These are phyloP conservation scores for Penicillium arizonense DNA, from an alignment of 495 filamentous ascomycete species.

Conservation along the genomic window DNA sequence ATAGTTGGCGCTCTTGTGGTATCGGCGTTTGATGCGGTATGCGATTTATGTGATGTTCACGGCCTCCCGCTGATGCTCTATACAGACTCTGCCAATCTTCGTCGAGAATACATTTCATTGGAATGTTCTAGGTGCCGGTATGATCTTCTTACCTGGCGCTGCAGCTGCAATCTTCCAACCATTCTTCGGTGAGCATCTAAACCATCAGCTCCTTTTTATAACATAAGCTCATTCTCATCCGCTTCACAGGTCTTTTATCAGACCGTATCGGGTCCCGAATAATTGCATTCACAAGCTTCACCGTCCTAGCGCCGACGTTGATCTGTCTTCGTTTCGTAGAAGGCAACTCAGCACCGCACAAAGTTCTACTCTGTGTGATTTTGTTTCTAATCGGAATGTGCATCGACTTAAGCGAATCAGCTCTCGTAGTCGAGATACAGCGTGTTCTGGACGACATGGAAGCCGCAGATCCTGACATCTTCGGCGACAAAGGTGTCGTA, in stretches of 20 bases:
- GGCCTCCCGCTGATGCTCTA: too few relatives aligned
- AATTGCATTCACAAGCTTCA: slow-evolving; percentile 45
- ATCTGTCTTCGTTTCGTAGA: slow-evolving; percentile 48
- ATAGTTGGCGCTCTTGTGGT: slow-evolving; percentile 14
- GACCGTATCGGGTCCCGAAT: slow-evolving; percentile 51
- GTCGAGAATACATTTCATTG: slow-evolving; percentile 60
- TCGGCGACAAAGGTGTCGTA: slow-evolving; percentile 48
- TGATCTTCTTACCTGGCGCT: slow-evolving; percentile 67
- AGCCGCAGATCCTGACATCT: slow-evolving; percentile 47
- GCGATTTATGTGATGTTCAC: background rate
- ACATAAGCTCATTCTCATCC: slow-evolving; percentile 7
- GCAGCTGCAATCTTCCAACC: slow-evolving; percentile 53
- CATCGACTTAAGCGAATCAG: slow-evolving; percentile 22
- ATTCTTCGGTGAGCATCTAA: slow-evolving; percentile 23
- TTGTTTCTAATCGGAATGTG: slow-evolving; percentile 26
- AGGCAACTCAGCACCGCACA: slow-evolving; percentile 26
- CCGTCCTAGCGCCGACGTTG: slow-evolving; percentile 45
- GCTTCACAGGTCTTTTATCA: slow-evolving; percentile 36
- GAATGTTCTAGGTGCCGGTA: slow-evolving; percentile 61
- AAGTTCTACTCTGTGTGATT: slow-evolving; percentile 28
- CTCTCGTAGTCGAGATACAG: slow-evolving; percentile 55
- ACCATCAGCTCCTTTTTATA: slow-evolving; percentile 34
- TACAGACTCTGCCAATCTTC: slow-evolving; percentile 53
- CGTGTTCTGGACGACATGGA: slow-evolving; percentile 60
- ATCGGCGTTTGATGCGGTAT: slow-evolving; percentile 18